Base-by-base conservation (phyloP, 2,329 filamentous ascomycete species). In the Gliomastix tumulicola region DNA sequence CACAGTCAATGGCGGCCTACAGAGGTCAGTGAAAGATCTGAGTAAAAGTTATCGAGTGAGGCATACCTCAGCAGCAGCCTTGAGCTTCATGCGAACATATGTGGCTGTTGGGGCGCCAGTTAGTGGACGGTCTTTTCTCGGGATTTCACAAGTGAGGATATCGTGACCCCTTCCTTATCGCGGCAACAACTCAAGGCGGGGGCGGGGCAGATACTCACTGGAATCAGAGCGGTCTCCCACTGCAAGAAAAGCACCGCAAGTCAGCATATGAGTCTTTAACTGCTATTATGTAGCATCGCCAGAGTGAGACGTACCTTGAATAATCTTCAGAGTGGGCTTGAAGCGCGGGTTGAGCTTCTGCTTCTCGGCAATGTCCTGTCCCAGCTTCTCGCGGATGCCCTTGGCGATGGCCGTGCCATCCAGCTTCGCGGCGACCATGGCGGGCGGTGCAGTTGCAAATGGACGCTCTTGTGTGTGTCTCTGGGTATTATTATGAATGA, bases 11-110 rank as follows among this genome's bases (percentile, higher is more conserved):
- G 55, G 87, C 88, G 55, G 89, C 88, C 85, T 90, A 35, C 18
- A 34, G 8, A 13, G 12, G 17, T 28, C 23, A 22, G 23, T 25
- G 12, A 39, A 22, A 33, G 22, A 31, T 21, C 8, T 40, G 21
- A 30, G 25, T 33, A 32, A 27, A 12, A 19, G 32, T 34, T 4
- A 32, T 6, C 5, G 10, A 22, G 7, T 9, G 6, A 34, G 17
- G 36, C 66, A 49, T 68, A 88, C 85, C 75, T 97, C 92, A 59
- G 86, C 72, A 40, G 92, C 92, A 47, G 92, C 92, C 75, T 96
- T 98, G 55, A 96, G 69, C 71, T 98, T 98, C 92, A 98, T 98
- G 66, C 89, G 89, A 65, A 98, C 90, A 84, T 98, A 98, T 36
- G 90, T 97, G 55, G 82, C 85, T 90, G 53, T 44, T 39, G 40